These are phyloP conservation scores for Ophiostoma sp. DNA, from an alignment of 2,329 filamentous ascomycete species.

Conservation along the genomic window DNA sequence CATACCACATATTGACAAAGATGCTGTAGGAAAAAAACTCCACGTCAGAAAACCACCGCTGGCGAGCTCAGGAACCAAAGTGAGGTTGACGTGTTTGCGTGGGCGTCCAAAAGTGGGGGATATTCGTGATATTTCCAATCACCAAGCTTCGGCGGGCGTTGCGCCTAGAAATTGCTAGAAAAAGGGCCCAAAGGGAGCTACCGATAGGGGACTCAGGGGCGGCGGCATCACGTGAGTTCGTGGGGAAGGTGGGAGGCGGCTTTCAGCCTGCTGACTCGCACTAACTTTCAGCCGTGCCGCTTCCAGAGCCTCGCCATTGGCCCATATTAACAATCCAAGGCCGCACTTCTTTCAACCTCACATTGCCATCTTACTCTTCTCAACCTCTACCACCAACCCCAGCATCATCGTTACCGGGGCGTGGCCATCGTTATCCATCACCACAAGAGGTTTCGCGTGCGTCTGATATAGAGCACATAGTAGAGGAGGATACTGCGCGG, in stretches of 20 bases:
- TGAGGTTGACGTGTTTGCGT: slow-evolving; percentile 9
- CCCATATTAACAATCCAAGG: neutral
- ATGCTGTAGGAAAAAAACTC: neutral
- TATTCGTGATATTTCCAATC: neutral
- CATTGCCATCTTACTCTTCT: neutral
- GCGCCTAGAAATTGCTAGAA: slow-evolving; percentile 22
- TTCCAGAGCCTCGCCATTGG: neutral
- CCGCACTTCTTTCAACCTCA: neutral
- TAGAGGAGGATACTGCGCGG: neutral
- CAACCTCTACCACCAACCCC: neutral
- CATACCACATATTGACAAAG: slow-evolving; percentile 24
- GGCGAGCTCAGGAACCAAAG: neutral
- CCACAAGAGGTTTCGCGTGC: neutral
- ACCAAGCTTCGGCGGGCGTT: slow-evolving; percentile 8
- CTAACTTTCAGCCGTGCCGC: slow-evolving; percentile 20
- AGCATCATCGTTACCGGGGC: neutral
- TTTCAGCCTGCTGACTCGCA: slow-evolving; percentile 1
- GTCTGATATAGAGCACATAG: neutral
- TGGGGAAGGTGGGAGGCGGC: neutral
- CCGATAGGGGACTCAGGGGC: neutral
- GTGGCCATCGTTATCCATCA: neutral
- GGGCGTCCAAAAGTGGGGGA: neutral
- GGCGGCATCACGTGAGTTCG: slow-evolving; percentile 24
- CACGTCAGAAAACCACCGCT: neutral
- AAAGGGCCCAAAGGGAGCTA: neutral